phyloP scores from a whole-genome alignment of 345 rosid genomes.

The Acer saccharum region DNA sequence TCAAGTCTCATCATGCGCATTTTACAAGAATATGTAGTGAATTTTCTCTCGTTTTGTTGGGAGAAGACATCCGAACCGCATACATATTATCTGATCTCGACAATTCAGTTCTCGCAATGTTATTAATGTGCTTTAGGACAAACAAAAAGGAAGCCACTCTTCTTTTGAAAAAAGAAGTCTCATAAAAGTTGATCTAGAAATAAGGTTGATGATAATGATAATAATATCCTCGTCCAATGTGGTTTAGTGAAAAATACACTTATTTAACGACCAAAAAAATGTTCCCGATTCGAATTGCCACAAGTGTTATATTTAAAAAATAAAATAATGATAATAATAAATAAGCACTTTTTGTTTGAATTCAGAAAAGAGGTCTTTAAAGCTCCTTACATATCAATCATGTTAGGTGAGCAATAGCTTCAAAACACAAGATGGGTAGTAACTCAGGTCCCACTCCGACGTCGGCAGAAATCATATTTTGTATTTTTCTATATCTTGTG shows the following conservation, averaged over 20 bases:
- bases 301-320: no score
- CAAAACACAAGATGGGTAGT: neutral
- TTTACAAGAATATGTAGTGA: no score
- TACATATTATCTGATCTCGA: no score
- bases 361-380: neutral
- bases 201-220: no score
- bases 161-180: neutral
- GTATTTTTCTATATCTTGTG: neutral
- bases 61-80: no score
- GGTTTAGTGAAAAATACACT: no score
- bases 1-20: no score
- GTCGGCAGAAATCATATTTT: conserved; percentile 8
- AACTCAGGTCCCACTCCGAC: conserved; percentile 1
- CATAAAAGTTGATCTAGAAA: neutral
- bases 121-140: neutral
- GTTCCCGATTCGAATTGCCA: no score
- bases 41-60: no score
- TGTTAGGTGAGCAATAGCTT: neutral
- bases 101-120: neutral
- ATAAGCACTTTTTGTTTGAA: neutral
- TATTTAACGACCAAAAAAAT: no score
- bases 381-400: neutral
- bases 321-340: no score
- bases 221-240: no score
- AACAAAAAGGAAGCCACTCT: neutral